Base-by-base conservation (phyloP, 2,329 filamentous ascomycete genomes). In the Trichoderma breve region DNA sequence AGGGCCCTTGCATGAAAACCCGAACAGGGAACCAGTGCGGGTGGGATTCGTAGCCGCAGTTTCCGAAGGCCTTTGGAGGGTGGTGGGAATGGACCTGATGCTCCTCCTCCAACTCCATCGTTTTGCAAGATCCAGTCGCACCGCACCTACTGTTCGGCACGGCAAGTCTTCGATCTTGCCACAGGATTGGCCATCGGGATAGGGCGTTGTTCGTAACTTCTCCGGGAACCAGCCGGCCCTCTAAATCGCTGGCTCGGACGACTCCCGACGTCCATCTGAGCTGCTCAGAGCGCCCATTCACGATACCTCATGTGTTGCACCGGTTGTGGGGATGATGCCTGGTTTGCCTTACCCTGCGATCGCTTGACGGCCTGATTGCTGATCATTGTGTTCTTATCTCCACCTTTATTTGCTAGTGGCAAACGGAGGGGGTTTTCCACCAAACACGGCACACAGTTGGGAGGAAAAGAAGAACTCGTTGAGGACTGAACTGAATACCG, bases 81-180 rank as follows among this genome's bases (percentile, higher is more conserved):
- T 70, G 60, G 57, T 18, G 51, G 58, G 15, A 47, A 58, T n/a
- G 28, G 28, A 12, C 34, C 39, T 53, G 55, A 61, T 34, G 61
- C 30, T 43, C 32, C 28, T 24, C 30, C 47, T 57, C 55, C 53
- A 61, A 9, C 18, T 69, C 65, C 39, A 60, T 69, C 36, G 21
- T 55, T 43, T 63, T 63, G 58, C 57, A 55, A 55, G 67, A 34
- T 70, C 47, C 39, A 34, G 67, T 53, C 26, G 58, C 58, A 63
- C 58, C 43, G 57, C 67, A 70, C 67, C 67, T 70, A 55, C 67
- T 53, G 12, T 63, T 36, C 67, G 47, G 58, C 58, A 69, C 26
- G 65, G 65, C 65, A 69, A 63, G 67, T 36, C 36, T 62, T 55
- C 67, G 67, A 70, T 70, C 67, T 63, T 70, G 43, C 30, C 67